phyloP scores from a whole-genome alignment of 305 asterid genomes.

The Andrographis paniculata region DNA sequence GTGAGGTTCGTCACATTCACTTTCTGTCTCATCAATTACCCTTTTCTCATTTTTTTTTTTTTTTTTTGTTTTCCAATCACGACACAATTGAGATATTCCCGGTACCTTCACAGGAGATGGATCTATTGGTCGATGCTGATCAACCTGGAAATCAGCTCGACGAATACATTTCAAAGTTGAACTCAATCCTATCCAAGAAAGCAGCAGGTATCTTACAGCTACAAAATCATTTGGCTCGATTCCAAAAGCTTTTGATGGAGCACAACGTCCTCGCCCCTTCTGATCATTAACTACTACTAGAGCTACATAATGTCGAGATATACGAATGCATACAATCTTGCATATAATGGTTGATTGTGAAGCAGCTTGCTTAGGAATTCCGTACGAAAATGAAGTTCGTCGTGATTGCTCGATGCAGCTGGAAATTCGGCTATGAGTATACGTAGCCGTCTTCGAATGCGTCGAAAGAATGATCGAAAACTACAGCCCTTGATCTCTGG shows the following conservation, averaged over 20 bases:
- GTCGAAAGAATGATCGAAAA: no score
- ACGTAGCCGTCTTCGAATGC: no score
- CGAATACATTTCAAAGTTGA: slow-evolving; percentile 65
- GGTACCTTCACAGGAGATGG: slow-evolving; percentile 68
- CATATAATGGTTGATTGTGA: no score
- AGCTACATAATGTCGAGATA: no score
- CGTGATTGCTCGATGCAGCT: no score
- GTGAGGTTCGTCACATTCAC: slow-evolving; percentile 49
- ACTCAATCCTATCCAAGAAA: slow-evolving; percentile 76
- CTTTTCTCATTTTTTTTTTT: neutral
- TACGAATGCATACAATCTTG: no score
- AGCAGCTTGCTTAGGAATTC: no score
- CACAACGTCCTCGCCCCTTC: slow-evolving; percentile 86
- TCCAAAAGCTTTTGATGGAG: slow-evolving; percentile 76
- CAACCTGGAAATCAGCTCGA: slow-evolving; percentile 92
- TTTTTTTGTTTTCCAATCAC: neutral
- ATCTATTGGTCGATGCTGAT: slow-evolving; percentile 89
- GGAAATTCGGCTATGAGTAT: no score
- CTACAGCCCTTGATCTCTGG: no score
- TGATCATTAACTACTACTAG: slow-evolving; percentile 48
- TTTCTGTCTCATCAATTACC: neutral
- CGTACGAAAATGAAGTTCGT: no score
- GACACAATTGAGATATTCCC: neutral
- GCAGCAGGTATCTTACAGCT: slow-evolving; percentile 78
- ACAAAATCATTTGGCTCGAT: slow-evolving; percentile 77